Evolutionary conservation across 2,329 filamentous ascomycete genomes (phyloP).

Genomic region (Pochonia chlamydosporia): DNA sequence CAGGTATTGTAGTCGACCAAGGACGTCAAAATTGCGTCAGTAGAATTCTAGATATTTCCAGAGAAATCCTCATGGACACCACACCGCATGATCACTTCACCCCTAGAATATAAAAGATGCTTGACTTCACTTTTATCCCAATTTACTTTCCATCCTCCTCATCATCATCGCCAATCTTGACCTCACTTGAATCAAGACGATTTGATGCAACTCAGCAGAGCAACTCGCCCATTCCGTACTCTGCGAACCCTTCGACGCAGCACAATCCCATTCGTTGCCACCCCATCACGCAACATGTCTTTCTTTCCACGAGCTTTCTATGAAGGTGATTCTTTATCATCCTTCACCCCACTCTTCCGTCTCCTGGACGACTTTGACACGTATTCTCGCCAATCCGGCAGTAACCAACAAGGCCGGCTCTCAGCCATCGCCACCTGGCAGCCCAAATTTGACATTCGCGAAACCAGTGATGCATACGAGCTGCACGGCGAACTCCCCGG

Average conservation of each 20-base stretch:
- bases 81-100: too few relatives aligned
- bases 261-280: slow-evolving; percentile 16
- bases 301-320: slow-evolving; percentile 52
- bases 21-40: too few relatives aligned
- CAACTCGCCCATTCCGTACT: slow-evolving; percentile 17
- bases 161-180: too few relatives aligned
- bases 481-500: slow-evolving; percentile 73
- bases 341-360: slow-evolving; percentile 50
- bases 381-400: slow-evolving; percentile 31
- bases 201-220: slow-evolving; percentile 19
- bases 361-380: slow-evolving; percentile 53
- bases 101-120: too few relatives aligned
- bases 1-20: too few relatives aligned
- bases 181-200: too few relatives aligned
- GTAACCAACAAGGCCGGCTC: slow-evolving; percentile 1
- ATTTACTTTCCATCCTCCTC: too few relatives aligned
- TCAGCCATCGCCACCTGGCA: slow-evolving; percentile 43
- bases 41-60: too few relatives aligned
- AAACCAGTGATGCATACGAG: slow-evolving; percentile 59
- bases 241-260: slow-evolving; percentile 17
- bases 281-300: slow-evolving; percentile 44
- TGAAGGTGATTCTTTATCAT: slow-evolving; percentile 37
- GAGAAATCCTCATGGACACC: too few relatives aligned
- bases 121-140: too few relatives aligned
- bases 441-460: slow-evolving; percentile 68